Evolutionary conservation across 345 rosid species (phyloP).

Genomic region (Populus alba): DNA sequence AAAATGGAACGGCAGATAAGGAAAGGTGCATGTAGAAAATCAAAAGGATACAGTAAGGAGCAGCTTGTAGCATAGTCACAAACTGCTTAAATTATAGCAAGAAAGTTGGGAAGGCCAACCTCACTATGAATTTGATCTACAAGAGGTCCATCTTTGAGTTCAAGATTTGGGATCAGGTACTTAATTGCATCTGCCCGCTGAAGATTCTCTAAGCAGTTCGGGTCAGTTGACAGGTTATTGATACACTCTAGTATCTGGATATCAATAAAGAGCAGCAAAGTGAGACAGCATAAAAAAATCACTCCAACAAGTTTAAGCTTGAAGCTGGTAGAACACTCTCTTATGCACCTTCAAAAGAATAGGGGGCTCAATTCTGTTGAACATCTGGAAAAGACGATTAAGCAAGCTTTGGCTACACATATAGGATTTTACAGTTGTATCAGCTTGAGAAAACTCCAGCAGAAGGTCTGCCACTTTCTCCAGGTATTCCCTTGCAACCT

Average conservation of each 20-base stretch:
- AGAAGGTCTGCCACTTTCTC: constrained; percentile 97
- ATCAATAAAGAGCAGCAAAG: constrained; percentile 17
- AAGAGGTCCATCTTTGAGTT: constrained; percentile 84
- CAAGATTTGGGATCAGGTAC: constrained; percentile 89
- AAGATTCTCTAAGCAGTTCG: constrained; percentile 93
- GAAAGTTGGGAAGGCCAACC: constrained; percentile 46
- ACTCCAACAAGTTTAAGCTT: neutral
- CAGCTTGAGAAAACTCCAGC: constrained; percentile 96
- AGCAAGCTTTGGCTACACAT: constrained; percentile 96
- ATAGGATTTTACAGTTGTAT: constrained; percentile 79
- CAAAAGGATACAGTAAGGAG: neutral
- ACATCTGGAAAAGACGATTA: constrained; percentile 89
- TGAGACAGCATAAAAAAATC: neutral
- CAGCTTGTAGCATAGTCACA: neutral
- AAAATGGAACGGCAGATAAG: neutral
- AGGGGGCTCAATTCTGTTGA: constrained; percentile 78
- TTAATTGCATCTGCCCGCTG: constrained; percentile 96
- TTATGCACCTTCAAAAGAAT: constrained; percentile 77
- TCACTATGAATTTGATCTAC: constrained; percentile 77
- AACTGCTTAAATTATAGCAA: neutral
- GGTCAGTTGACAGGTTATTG: constrained; percentile 85
- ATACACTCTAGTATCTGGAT: constrained; percentile 77
- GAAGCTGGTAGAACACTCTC: constrained; percentile 3
- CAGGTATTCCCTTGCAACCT: constrained; percentile 88
- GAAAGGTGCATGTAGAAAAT: neutral